Evolutionary conservation across 257 asterid species (phyloP), one percentile per base, ranked within the genome.

Genomic region (Rhazya stricta): DNA sequence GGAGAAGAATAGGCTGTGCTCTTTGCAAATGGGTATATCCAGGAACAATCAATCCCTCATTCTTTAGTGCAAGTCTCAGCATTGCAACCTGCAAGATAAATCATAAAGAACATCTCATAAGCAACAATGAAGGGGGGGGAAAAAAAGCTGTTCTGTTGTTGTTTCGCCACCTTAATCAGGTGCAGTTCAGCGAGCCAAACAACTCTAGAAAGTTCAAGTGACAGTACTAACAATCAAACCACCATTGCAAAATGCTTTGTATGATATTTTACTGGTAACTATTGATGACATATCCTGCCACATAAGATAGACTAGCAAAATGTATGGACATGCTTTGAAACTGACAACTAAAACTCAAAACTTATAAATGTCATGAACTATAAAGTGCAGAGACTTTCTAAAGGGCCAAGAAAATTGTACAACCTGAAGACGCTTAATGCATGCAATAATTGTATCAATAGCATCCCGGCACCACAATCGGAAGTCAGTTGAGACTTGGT

Each of bases 21-120:
- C 99, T 88, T 82, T 92, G 99, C 88, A 95, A 70, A 88, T 92
- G 99, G 72, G 99, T 95, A 79, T 92, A 95, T 68, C 99, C 99
- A 34, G 99, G 99, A 83, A 95, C 96, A 76, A 95, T 92, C 71
- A 95, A 84, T 36, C 85, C 92, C 76, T 92, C 89, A 74, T 95
- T 89, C 81, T 81, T 90, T 76, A 88, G 39, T 71, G 98, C 96
- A 79, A 95, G 82, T 74, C 81, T 88, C 84, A 91, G 89, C 86
- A 95, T 46, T 10, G 94, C 80, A 74, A 78, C 87, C 98, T 94
- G 84, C 69, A 69, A 67, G 57, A 69, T 58, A 57, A 72, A 77
- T 67, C 72, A 37, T 43, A 41, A 39, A 67, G 0, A 39, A 57
- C n/a, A 48, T 69, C 54, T 46, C 27, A 75, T 67, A 45, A 81